Percentiles rank a stretch among this genome's conserved stretches.
Conservation (phyloP, 2,329 filamentous ascomycete genomes). For the Pseudocercospora fuligena region DNA sequence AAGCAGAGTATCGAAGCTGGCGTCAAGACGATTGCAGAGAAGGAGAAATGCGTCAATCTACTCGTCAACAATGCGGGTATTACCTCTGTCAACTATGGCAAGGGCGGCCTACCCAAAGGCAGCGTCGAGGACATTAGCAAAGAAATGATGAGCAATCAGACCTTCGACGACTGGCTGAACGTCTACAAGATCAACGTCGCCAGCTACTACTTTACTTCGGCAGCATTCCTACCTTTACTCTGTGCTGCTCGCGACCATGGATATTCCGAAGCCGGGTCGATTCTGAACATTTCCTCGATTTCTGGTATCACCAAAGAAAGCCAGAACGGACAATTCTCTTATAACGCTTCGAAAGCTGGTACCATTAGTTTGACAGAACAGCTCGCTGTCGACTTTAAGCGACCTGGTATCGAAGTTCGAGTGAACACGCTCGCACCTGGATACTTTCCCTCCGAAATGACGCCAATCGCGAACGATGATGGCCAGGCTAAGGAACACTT, state of each 20-base stretch:
- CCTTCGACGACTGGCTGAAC: constrained; percentile 50
- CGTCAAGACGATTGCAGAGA: constrained; percentile 33
- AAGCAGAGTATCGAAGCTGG: constrained; percentile 36
- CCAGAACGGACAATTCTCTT: constrained; percentile 51
- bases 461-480: constrained; percentile 54
- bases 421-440: constrained; percentile 63
- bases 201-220: constrained; percentile 51
- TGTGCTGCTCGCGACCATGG: constrained; percentile 48
- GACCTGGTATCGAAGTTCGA: constrained; percentile 56
- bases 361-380: constrained; percentile 61
- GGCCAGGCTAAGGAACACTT: constrained; percentile 57
- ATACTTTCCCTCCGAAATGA: constrained; percentile 64
- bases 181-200: constrained; percentile 53
- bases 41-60: constrained; percentile 41
- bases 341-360: constrained; percentile 57
- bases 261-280: constrained; percentile 47
- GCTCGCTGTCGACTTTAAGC: constrained; percentile 58
- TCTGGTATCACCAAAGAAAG: constrained; percentile 51
- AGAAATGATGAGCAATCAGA: constrained; percentile 50
- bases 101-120: constrained; percentile 31
- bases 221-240: constrained; percentile 51
- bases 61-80: constrained; percentile 42
- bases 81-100: constrained; percentile 36
- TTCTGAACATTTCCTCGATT: constrained; percentile 54
- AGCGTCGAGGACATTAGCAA: constrained; percentile 62